phyloP scores from a whole-genome alignment of 129 eudicot genomes.

The Tagetes erecta region DNA sequence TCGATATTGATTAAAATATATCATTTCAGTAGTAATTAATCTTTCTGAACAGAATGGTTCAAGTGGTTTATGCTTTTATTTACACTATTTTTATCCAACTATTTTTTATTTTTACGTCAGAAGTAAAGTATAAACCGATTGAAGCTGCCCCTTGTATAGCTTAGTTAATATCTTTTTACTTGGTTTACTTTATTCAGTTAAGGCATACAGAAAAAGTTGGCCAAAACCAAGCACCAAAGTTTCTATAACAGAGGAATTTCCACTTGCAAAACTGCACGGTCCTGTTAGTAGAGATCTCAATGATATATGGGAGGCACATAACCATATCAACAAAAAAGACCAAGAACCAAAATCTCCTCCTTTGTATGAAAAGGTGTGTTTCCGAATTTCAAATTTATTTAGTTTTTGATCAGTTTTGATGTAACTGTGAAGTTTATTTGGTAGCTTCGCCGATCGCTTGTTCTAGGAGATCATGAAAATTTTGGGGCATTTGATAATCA shows the following conservation, averaged over 20 bases:
- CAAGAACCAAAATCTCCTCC: slow-evolving; percentile 50
- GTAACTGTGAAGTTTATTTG: slow-evolving; percentile 31
- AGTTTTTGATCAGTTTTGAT: slow-evolving; percentile 7
- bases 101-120: not conserved
- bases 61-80: not conserved
- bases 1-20: not conserved
- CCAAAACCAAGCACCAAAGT: slow-evolving; percentile 36
- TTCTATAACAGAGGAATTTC: slow-evolving; percentile 55
- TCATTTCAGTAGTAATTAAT: not conserved
- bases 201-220: slow-evolving; percentile 39
- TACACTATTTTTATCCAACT: not conserved
- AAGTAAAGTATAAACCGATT: not conserved
- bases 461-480: slow-evolving; percentile 42
- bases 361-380: slow-evolving; percentile 73
- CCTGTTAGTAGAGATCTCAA: slow-evolving; percentile 61
- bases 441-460: slow-evolving; percentile 91
- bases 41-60: not conserved
- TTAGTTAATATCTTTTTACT: not conserved
- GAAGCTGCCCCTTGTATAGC: not conserved
- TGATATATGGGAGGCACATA: slow-evolving; percentile 68
- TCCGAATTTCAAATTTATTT: slow-evolving; percentile 13
- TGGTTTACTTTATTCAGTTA: slow-evolving; percentile 54
- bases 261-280: slow-evolving; percentile 76
- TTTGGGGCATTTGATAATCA: slow-evolving; percentile 28
- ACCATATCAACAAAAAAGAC: slow-evolving; percentile 32